These are phyloP conservation scores for Metroxylon sagu DNA, from an alignment of 176 grass and related monocot species.

Conservation along the genomic window DNA sequence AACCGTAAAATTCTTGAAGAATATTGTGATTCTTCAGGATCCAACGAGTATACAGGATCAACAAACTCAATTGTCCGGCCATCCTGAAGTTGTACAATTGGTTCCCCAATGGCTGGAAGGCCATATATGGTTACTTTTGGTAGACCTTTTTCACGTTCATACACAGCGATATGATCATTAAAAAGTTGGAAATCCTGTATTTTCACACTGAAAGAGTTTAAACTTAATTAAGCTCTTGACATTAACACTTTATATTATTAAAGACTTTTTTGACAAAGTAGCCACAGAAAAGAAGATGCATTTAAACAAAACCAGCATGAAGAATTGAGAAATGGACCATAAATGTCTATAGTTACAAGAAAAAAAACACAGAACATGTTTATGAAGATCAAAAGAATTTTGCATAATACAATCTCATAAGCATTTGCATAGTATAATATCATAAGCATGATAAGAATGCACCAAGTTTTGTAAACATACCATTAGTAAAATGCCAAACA, in stretches of 20 bases:
- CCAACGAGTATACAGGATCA: conserved; percentile 57
- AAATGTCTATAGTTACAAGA: no score
- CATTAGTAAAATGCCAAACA: no score
- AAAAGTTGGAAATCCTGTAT: conserved; percentile 72
- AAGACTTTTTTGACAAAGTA: no score
- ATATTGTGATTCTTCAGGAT: conserved; percentile 48
- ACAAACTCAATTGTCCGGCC: conserved; percentile 60
- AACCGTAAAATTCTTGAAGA: conserved; percentile 57
- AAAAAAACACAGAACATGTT: no score
- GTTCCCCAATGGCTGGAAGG: conserved; percentile 51
- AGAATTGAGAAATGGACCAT: no score
- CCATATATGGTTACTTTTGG: conserved; percentile 58
- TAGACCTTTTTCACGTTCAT: conserved; percentile 79
- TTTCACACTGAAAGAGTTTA: conserved; percentile 60
- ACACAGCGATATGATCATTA: conserved; percentile 63
- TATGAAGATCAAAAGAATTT: no score
- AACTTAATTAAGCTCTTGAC: conserved; percentile 4
- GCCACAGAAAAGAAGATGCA: no score
- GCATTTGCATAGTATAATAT: no score
- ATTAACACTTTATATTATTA: not conserved
- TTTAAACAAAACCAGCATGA: no score
- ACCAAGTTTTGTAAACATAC: no score
- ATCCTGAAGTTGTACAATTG: conserved; percentile 49
- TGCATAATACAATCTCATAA: no score
- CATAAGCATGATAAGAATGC: no score